Evolutionary conservation across 441 rosid species (phyloP).

Genomic region (Syzygium malaccense): DNA sequence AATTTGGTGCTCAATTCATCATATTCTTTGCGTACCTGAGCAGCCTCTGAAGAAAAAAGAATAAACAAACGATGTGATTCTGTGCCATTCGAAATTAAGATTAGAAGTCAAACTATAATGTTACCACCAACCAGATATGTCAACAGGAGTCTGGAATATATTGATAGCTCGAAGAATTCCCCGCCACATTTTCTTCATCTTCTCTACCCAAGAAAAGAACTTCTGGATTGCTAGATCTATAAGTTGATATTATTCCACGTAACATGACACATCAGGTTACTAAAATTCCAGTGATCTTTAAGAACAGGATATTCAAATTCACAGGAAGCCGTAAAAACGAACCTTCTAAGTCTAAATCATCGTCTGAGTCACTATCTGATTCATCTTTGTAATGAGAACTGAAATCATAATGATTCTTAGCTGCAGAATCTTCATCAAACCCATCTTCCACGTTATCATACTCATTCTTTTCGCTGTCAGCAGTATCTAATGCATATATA

Average conservation of each 20-base stretch:
- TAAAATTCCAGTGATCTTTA: neutral
- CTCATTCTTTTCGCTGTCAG: slow-evolving; percentile 38
- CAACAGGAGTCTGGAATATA: slow-evolving; percentile 67
- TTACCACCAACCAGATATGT: slow-evolving; percentile 50
- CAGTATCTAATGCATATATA: slow-evolving; percentile 69
- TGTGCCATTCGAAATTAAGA: neutral
- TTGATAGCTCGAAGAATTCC: slow-evolving; percentile 68
- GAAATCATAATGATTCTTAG: slow-evolving; percentile 35
- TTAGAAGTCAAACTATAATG: neutral
- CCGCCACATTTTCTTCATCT: slow-evolving; percentile 59
- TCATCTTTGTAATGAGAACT: slow-evolving; percentile 50
- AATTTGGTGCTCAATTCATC: slow-evolving; percentile 73
- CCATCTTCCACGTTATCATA: slow-evolving; percentile 44
- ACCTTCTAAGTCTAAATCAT: slow-evolving; percentile 62
- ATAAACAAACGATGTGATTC: neutral
- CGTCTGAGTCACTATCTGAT: slow-evolving; percentile 20
- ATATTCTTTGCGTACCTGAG: slow-evolving; percentile 69
- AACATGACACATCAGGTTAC: neutral
- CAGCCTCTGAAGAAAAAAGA: slow-evolving; percentile 48
- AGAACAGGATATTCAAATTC: neutral
- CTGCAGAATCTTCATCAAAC: slow-evolving; percentile 34
- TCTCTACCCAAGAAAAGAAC: slow-evolving; percentile 66
- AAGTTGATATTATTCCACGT: neutral
- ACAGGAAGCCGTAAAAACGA: neutral
- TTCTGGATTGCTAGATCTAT: neutral